Evolutionary conservation across 768 basidiomycete genomes (phyloP), one percentile per base, ranked within the genome.

Genomic region (Crassisporium funariophilum): DNA sequence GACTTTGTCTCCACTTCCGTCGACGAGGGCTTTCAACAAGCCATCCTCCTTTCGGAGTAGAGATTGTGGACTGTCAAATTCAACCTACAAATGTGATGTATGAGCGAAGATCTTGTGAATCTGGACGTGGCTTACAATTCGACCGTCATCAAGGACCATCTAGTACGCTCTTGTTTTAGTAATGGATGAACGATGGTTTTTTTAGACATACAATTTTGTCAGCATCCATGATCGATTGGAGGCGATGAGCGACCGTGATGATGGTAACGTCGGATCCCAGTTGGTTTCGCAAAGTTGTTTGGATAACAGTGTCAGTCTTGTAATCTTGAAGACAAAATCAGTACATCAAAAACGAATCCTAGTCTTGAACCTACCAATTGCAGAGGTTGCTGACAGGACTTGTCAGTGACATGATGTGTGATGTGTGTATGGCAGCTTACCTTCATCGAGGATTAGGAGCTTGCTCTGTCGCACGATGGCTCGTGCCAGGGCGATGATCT

Each of bases 211-310:
- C 72, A 43, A 77, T 72, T 54, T 71, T 77, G 67, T 81, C 78
- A 61, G 84, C 75, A 66, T 88, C 81, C 63, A 88, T 81, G 40
- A 87, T 79, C 0, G 84, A 86, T 49, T 79, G 77, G 8, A 87
- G 70, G 31, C 84, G 69, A 67, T 89, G 88, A 5, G 88, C 87
- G 35, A 90, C 80, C 5, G 81, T 83, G 22, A 86, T 67, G 21
- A 86, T 61, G 3, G 82, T 84, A 6, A 84, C 72, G 48, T 82
- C 82, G 25, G 76, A 67, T 19, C 69, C 71, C 53, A 88, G 79
- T 58, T 84, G 81, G 49, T 77, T 72, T 17, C 86, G 75, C 41
- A 90, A 82, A 2, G 85, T 82, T 23, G 74, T 70, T 58, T 89
- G 87, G 43, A 88, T 87, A 57, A 84, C 77, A 5, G 79, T 66